Evolutionary conservation across 805 yeast genomes (phyloP).

Genomic region (Candida sakaeoensis): DNA sequence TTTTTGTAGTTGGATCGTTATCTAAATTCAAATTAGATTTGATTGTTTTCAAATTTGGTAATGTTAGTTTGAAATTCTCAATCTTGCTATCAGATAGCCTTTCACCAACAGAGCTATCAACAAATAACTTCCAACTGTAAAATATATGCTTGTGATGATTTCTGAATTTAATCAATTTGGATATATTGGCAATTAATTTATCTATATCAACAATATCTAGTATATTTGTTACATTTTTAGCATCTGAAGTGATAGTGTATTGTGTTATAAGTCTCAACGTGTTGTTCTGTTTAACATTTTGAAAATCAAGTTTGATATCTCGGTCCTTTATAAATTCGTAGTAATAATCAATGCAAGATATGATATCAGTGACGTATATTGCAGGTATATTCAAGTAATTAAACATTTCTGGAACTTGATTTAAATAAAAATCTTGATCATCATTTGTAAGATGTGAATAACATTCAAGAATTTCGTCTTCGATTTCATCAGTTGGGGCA

Average conservation of each 20-base stretch:
- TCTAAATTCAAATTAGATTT: slow-evolving; percentile 30
- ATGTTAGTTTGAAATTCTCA: slow-evolving; percentile 18
- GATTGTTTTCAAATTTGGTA: slow-evolving; percentile 27
- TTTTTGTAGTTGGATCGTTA: slow-evolving; percentile 13
- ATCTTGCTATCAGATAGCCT: slow-evolving; percentile 8
- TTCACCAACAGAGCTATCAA: slow-evolving; percentile 13
- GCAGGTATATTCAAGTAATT: slow-evolving; percentile 23
- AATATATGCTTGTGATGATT: slow-evolving; percentile 25
- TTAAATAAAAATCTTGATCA: slow-evolving; percentile 25
- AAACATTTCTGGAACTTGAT: slow-evolving; percentile 24
- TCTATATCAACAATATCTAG: slow-evolving; percentile 41
- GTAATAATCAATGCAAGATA: slow-evolving; percentile 28
- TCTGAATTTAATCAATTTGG: slow-evolving; percentile 29
- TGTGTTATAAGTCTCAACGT: slow-evolving; percentile 24
- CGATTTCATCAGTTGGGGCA: slow-evolving; percentile 18
- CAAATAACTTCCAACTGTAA: slow-evolving; percentile 34
- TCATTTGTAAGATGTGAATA: slow-evolving; percentile 23
- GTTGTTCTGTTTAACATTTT: slow-evolving; percentile 21
- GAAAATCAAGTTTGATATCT: slow-evolving; percentile 11
- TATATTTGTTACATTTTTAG: slow-evolving; percentile 17
- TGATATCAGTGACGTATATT: slow-evolving; percentile 31
- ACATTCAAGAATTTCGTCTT: slow-evolving; percentile 33
- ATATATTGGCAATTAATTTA: slow-evolving; percentile 27
- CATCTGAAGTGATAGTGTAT: slow-evolving; percentile 24
- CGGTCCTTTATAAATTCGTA: slow-evolving; percentile 19